These are phyloP conservation scores for Neofusicoccum sp. DNA, from an alignment of 2,329 filamentous ascomycete genomes.

Conservation along the genomic window DNA sequence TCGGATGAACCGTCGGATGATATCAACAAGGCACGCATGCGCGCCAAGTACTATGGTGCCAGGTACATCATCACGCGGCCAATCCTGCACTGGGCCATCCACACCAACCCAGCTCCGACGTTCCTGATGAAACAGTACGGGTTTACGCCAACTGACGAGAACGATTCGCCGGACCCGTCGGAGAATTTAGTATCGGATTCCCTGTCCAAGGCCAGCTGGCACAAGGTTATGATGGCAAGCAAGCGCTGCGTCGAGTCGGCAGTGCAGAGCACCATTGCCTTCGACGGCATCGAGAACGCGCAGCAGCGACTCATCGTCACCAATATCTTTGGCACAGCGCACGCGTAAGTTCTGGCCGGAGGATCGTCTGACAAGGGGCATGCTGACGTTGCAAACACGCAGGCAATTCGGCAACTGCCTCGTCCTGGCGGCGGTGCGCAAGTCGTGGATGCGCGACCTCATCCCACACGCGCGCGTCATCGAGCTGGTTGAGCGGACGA, in stretches of 20 bases:
- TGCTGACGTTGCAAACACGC: conserved; percentile 20
- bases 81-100: conserved; percentile 65
- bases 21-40: conserved; percentile 79
- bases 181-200: neutral
- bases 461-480: conserved; percentile 58
- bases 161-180: conserved; percentile 6
- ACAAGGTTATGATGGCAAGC: conserved; percentile 27
- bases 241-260: conserved; percentile 58
- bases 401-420: conserved; percentile 98
- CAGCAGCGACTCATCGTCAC: conserved; percentile 76
- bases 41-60: conserved; percentile 94
- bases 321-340: conserved; percentile 94
- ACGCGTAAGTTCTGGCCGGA: conserved; percentile 71
- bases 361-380: conserved; percentile 25
- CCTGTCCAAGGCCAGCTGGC: conserved; percentile 13
- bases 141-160: conserved; percentile 3
- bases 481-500: conserved; percentile 70
- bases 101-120: conserved; percentile 47
- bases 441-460: conserved; percentile 61
- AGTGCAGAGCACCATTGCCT: conserved; percentile 82
- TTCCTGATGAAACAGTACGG: conserved; percentile 25
- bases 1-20: conserved; percentile 71
- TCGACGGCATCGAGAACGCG: conserved; percentile 63
- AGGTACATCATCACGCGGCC: conserved; percentile 87
- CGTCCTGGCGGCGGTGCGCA: conserved; percentile 81